Evolutionary conservation across 2,329 filamentous ascomycete genomes (phyloP).

Genomic region (Alternaria angustiovoidea): DNA sequence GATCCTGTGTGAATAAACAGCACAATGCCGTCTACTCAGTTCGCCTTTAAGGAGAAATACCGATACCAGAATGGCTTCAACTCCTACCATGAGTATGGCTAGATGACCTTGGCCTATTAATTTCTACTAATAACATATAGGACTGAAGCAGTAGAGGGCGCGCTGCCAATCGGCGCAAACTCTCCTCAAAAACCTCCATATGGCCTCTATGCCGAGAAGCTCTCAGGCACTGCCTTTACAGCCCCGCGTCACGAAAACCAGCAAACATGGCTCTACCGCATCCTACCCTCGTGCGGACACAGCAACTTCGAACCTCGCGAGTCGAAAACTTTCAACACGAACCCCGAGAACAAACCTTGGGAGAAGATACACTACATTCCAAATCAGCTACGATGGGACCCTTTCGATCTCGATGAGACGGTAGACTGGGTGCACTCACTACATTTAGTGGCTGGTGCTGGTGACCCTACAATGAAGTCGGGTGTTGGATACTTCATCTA

Average conservation of each 20-base stretch:
- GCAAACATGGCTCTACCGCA: slow-evolving; percentile 67
- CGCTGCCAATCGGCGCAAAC: slow-evolving; percentile 78
- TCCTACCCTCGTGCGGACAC: slow-evolving; percentile 66
- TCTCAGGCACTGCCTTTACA: slow-evolving; percentile 68
- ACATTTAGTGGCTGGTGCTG: slow-evolving; percentile 78
- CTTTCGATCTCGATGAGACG: slow-evolving; percentile 74
- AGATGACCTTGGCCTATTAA: not conserved
- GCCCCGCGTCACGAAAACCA: slow-evolving; percentile 65
- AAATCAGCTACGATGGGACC: slow-evolving; percentile 83
- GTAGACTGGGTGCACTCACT: slow-evolving; percentile 74
- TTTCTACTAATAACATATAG: slow-evolving; percentile 54
- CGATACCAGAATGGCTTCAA: slow-evolving; percentile 81
- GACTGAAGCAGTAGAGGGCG: slow-evolving; percentile 77
- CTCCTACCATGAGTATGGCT: slow-evolving; percentile 74
- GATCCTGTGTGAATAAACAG: slow-evolving; percentile 28
- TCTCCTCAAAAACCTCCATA: slow-evolving; percentile 81
- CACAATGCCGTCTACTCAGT: slow-evolving; percentile 71
- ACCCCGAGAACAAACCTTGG: slow-evolving; percentile 58
- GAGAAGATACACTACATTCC: slow-evolving; percentile 76
- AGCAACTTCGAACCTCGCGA: slow-evolving; percentile 61
- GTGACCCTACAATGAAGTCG: slow-evolving; percentile 79
- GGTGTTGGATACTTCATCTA: slow-evolving; percentile 84
- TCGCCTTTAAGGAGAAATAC: slow-evolving; percentile 73
- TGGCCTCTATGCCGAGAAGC: slow-evolving; percentile 80
- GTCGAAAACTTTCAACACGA: slow-evolving; percentile 59